Evolutionary conservation across 805 yeast genomes (phyloP).

Genomic region (Kuraishia ogatae): DNA sequence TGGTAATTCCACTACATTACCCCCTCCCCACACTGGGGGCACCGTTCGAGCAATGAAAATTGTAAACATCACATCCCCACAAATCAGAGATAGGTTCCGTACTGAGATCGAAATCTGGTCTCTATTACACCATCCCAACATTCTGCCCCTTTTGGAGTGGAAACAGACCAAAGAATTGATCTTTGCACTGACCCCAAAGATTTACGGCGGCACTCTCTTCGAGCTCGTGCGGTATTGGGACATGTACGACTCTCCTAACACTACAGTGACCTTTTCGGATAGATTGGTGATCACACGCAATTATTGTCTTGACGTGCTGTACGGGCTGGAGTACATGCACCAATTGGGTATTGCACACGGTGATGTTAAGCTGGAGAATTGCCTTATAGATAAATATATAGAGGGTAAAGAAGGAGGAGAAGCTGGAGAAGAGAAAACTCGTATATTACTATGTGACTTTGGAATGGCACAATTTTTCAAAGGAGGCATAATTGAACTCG

Average conservation of each 20-base stretch:
- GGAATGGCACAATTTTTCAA: conserved; percentile 54
- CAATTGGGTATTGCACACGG: conserved; percentile 64
- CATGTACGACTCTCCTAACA: neutral
- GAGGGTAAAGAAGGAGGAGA: conserved; percentile 9
- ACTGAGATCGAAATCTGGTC: conserved; percentile 77
- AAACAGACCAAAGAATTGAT: conserved; percentile 49
- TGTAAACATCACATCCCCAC: conserved; percentile 26
- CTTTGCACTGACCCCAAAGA: conserved; percentile 63
- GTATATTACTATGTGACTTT: conserved; percentile 71
- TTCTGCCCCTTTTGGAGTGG: conserved; percentile 54
- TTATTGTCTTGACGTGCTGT: conserved; percentile 44
- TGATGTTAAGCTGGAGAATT: conserved; percentile 76
- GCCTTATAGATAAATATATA: conserved; percentile 46
- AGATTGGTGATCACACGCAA: conserved; percentile 26
- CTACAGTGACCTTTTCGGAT: conserved; percentile 20
- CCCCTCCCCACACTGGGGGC: neutral
- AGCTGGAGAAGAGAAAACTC: conserved; percentile 12
- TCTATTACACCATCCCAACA: conserved; percentile 50
- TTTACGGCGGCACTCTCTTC: conserved; percentile 73
- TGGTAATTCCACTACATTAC: neutral
- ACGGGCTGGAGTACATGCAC: conserved; percentile 58
- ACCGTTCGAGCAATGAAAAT: conserved; percentile 17
- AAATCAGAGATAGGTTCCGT: conserved; percentile 49
- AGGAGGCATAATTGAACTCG: conserved; percentile 3
- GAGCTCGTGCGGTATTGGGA: conserved; percentile 64